Conservation (phyloP, 441 rosid genomes). For the Cnidoscolus chayamansa region DNA sequence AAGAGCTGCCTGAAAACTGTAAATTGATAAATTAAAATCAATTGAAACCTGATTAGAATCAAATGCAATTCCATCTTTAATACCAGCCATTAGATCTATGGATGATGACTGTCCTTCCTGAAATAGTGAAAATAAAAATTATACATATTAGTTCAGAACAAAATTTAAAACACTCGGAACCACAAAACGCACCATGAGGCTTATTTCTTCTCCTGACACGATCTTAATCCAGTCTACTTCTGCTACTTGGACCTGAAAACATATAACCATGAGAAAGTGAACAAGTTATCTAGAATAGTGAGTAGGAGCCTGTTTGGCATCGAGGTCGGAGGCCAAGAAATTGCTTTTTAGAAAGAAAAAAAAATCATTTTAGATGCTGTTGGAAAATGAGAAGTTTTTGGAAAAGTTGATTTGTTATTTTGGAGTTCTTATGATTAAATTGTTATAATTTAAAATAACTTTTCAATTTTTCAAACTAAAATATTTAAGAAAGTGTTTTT, state of each 20-base stretch:
- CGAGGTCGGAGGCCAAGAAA: too few species aligned
- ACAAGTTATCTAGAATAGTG: conserved; percentile 5
- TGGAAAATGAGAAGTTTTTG: too few species aligned
- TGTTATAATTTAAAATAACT: too few species aligned
- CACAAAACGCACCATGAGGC: conserved; percentile 66
- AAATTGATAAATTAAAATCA: conserved; percentile 10
- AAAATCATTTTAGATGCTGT: too few species aligned
- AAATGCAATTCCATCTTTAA: conserved; percentile 64
- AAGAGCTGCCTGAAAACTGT: conserved; percentile 15
- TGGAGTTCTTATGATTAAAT: too few species aligned
- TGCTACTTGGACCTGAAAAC: conserved; percentile 80
- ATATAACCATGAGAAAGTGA: conserved; percentile 23
- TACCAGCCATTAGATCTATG: conserved; percentile 66
- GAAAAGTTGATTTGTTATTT: too few species aligned
- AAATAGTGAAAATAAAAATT: conserved; percentile 27
- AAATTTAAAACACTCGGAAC: conserved; percentile 11
- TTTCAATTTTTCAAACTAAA: too few species aligned
- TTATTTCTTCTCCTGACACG: conserved; percentile 67
- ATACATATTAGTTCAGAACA: conserved; percentile 20
- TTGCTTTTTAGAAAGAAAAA: too few species aligned
- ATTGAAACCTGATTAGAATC: conserved; percentile 70
- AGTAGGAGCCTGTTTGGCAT: neutral
- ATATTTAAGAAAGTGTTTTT: too few species aligned
- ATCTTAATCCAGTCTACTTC: conserved; percentile 95
- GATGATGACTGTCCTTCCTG: conserved; percentile 75